Conservation (phyloP, 345 rosid genomes). For the Pistacia atlantica region DNA sequence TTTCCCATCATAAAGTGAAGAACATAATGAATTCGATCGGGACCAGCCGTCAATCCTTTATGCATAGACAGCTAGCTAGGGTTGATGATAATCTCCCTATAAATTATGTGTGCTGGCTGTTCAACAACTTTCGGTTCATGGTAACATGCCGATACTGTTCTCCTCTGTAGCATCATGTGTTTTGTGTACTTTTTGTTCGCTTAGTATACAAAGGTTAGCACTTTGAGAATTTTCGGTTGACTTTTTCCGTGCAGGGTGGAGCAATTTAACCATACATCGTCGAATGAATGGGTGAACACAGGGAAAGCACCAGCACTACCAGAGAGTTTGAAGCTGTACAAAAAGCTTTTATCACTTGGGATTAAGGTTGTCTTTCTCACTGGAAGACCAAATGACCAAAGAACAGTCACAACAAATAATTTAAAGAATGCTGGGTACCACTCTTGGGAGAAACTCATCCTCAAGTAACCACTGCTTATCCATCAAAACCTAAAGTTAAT, state of each 20-base stretch:
- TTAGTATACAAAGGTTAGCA: too few species aligned
- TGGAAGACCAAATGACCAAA: slow-evolving; percentile 36
- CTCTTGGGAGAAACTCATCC: slow-evolving; percentile 45
- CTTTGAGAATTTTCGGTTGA: too few species aligned
- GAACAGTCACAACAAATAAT: slow-evolving; percentile 28
- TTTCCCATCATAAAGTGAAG: too few species aligned
- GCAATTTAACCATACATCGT: slow-evolving; percentile 27
- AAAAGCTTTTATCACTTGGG: slow-evolving; percentile 31
- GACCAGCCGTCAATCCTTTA: too few species aligned
- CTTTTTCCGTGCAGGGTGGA: slow-evolving; percentile 19
- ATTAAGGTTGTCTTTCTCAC: slow-evolving; percentile 45
- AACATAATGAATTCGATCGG: too few species aligned
- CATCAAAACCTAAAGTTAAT: too few species aligned
- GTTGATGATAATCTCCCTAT: too few species aligned
- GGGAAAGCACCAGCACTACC: slow-evolving; percentile 45
- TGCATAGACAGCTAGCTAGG: too few species aligned
- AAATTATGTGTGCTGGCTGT: too few species aligned
- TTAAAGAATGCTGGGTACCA: slow-evolving; percentile 40
- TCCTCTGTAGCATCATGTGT: not conserved
- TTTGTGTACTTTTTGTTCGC: too few species aligned
- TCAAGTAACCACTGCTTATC: slow-evolving; percentile 27
- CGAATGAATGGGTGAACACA: slow-evolving; percentile 35
- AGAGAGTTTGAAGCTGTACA: slow-evolving; percentile 36
- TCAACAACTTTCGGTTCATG: too few species aligned
- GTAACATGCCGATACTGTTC: not conserved